A percentile compares a stretch with the other conserved stretches of the same genome.
phyloP scores from a whole-genome alignment of 83 land plant genomes.

The Picea engelmannii region DNA sequence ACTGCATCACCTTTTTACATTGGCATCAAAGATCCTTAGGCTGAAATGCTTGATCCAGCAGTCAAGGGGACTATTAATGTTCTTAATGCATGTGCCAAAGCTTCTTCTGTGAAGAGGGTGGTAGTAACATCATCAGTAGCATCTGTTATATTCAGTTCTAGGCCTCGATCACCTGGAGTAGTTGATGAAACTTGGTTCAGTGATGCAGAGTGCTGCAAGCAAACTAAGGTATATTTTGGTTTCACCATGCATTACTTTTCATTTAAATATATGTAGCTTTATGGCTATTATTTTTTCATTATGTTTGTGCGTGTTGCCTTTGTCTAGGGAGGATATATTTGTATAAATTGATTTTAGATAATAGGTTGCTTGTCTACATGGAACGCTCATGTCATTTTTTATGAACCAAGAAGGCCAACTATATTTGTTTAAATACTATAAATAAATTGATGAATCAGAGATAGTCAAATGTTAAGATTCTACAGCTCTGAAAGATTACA shows the following conservation, averaged over 20 bases:
- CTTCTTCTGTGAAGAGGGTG: constrained; percentile 67
- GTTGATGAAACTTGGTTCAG: constrained; percentile 82
- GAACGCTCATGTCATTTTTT: neutral
- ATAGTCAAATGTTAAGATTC: neutral
- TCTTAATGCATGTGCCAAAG: constrained; percentile 66
- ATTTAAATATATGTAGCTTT: neutral
- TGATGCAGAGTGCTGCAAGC: constrained; percentile 37
- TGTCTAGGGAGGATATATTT: no score
- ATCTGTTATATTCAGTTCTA: constrained; percentile 43
- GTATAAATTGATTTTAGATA: neutral
- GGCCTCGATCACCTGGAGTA: constrained; percentile 50
- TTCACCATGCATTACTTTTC: neutral
- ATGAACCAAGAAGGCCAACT: neutral
- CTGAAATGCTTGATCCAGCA: constrained; percentile 84
- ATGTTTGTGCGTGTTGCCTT: neutral
- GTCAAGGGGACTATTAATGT: constrained; percentile 93
- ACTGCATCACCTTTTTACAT: no score
- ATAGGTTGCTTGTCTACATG: neutral
- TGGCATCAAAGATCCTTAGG: constrained; percentile 33
- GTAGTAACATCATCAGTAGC: constrained; percentile 78
- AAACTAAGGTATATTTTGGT: constrained; percentile 37
- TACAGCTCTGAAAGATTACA: neutral
- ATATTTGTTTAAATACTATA: neutral
- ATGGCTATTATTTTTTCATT: constrained; percentile 9
- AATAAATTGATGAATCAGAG: neutral